Percentiles rank a stretch among this genome's conserved stretches.
Conservation (phyloP, 1,284 basidiomycete species). For the Cryptococcus hybrid region DNA sequence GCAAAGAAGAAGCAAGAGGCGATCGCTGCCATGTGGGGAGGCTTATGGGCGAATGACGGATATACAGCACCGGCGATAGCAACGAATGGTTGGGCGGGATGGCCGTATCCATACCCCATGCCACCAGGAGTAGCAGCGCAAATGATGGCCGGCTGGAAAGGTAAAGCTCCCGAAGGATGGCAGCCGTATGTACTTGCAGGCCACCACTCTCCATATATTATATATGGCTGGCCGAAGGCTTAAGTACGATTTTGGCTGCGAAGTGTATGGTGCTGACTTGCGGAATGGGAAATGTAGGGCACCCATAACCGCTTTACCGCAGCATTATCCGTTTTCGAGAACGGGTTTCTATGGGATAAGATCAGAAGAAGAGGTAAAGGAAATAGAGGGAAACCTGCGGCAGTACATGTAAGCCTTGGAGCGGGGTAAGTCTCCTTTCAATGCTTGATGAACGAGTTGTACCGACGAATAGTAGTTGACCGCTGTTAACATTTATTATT, state of each 20-base stretch:
- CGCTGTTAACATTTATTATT: too few relatives aligned
- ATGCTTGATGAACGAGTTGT: neutral
- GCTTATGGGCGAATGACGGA: constrained; percentile 30
- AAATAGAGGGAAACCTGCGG: constrained; percentile 2
- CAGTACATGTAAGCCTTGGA: constrained; percentile 6
- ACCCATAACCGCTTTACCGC: too few relatives aligned
- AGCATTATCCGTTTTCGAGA: too few relatives aligned
- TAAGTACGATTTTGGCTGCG: too few relatives aligned
- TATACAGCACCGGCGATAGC: constrained; percentile 13
- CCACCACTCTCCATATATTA: neutral
- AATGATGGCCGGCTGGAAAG: constrained; percentile 12
- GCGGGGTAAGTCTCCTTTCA: constrained; percentile 4
- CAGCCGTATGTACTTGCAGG: constrained; percentile 28
- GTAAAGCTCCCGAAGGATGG: constrained; percentile 37
- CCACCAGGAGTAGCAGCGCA: constrained; percentile 20
- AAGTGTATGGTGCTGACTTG: too few relatives aligned
- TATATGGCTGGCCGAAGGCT: neutral
- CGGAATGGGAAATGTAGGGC: too few relatives aligned
- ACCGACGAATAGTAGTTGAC: neutral
- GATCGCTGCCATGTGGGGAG: constrained; percentile 37
- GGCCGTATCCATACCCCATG: constrained; percentile 27
- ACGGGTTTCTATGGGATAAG: too few relatives aligned
- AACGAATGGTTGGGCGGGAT: constrained; percentile 20
- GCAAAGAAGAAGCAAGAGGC: constrained; percentile 34
- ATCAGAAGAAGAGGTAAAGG: too few relatives aligned